Evolutionary conservation across 352 stramenopile species (phyloP).

Genomic region (Pythium chondricola): DNA sequence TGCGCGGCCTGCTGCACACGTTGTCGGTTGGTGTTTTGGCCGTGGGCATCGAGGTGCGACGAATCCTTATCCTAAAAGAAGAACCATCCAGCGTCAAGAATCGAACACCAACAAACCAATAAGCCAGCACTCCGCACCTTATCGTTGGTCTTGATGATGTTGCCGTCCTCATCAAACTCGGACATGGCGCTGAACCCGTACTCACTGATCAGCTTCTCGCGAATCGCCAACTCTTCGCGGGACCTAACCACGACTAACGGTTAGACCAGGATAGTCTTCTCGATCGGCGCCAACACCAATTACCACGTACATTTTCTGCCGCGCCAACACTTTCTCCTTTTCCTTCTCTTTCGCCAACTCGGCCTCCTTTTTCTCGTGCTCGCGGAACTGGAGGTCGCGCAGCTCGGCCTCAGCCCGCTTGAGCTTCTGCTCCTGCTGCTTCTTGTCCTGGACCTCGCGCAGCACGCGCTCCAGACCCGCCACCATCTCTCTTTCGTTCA

Average conservation of each 20-base stretch:
- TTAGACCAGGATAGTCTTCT: too few relatives aligned
- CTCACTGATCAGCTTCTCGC: constrained; percentile 74
- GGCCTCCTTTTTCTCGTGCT: constrained; percentile 53
- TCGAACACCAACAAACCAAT: background rate
- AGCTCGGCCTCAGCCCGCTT: constrained; percentile 38
- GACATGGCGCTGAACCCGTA: constrained; percentile 77
- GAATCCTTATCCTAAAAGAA: constrained; percentile 27
- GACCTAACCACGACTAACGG: too few relatives aligned
- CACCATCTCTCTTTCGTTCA: constrained; percentile 41
- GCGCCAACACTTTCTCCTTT: constrained; percentile 51
- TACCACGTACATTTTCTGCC: constrained; percentile 52
- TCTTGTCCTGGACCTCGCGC: constrained; percentile 23
- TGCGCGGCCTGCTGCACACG: constrained; percentile 45
- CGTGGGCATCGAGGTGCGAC: constrained; percentile 23
- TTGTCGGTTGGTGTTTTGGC: constrained; percentile 47
- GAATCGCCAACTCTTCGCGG: constrained; percentile 54
- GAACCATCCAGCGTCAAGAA: background rate
- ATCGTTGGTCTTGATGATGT: constrained; percentile 71
- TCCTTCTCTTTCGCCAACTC: constrained; percentile 46
- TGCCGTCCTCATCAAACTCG: constrained; percentile 80
- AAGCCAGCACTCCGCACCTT: constrained; percentile 26
- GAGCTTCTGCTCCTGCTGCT: constrained; percentile 30
- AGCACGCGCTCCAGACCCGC: constrained; percentile 44
- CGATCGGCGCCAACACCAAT: background rate
- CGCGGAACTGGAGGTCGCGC: constrained; percentile 46